A percentile compares a stretch with the other conserved stretches of the same genome.
Evolutionary conservation across 495 filamentous ascomycete genomes (phyloP).

Genomic region (Melanomma pulvis-pyrius): DNA sequence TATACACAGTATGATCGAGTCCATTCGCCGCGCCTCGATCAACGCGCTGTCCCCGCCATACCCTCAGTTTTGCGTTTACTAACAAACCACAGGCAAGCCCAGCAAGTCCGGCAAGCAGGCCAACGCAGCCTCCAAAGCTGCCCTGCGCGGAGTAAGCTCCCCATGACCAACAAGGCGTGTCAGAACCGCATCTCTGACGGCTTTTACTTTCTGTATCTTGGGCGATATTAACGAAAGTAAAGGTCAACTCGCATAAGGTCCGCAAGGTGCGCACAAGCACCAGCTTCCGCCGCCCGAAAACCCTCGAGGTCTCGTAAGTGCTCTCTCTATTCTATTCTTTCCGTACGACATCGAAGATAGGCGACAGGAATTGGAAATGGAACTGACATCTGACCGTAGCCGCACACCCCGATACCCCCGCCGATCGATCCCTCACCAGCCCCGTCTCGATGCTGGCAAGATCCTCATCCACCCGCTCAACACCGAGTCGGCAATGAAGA

Average conservation of each 20-base stretch:
- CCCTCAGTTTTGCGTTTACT: slow-evolving; percentile 7
- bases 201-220: slow-evolving; percentile 41
- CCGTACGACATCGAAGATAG: background rate
- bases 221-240: slow-evolving; percentile 38
- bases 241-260: slow-evolving; percentile 80
- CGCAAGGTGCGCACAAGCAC: slow-evolving; percentile 90
- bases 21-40: background rate
- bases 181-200: slow-evolving; percentile 51
- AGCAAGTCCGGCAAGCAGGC: slow-evolving; percentile 74
- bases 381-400: slow-evolving; percentile 1
- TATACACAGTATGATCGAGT: background rate
- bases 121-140: slow-evolving; percentile 88
- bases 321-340: background rate
- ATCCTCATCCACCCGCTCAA: slow-evolving; percentile 65
- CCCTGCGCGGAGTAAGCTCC: slow-evolving; percentile 77
- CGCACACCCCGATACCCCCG: slow-evolving; percentile 95
- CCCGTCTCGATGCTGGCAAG: slow-evolving; percentile 83
- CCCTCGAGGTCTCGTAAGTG: slow-evolving; percentile 71
- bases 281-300: slow-evolving; percentile 97
- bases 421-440: slow-evolving; percentile 85
- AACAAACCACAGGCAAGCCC: slow-evolving; percentile 56
- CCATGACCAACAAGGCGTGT: slow-evolving; percentile 43
- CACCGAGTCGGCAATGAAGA: slow-evolving; percentile 99
- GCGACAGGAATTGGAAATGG: background rate
- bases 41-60: slow-evolving; percentile 1